Evolutionary conservation across 1,284 basidiomycete species (phyloP), one percentile per base, ranked within the genome.

Genomic region (Rhodotorula sp.): DNA sequence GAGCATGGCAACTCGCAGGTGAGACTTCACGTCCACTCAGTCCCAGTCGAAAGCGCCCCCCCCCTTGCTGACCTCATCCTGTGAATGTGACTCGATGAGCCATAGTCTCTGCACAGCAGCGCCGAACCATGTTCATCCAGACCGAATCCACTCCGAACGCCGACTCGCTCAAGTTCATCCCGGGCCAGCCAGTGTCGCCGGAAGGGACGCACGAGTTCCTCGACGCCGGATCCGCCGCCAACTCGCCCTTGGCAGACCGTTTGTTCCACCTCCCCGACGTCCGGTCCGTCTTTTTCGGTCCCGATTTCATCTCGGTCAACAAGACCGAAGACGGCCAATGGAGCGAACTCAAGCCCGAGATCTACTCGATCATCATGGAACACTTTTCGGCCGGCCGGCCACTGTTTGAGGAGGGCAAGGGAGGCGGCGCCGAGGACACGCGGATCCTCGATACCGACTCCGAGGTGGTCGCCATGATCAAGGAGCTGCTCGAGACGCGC

Each of bases 401-500:
- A 4, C 84, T 99, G 15, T 99, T 99, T 83, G 87, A 89, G 69
- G 82, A 83, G 30, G 77, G 72, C 10, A 59, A 67, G 42, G 86
- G 85, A 37, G 90, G 90, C 17, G 91, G 91, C 0, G 91, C 93
- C 6, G 91, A 94, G 81, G 96, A 99, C 81, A 98, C 95, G n/a
- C 86, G 87, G 67, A 96, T 99, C 74, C 84, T 98, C 51, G 95
- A 98, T 77, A 92, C 91, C 1, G 95, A 99, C 80, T 90, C 90
- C n/a, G 95, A 99, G 80, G 91, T 93, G 1, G 93, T 99, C 5
- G 96, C 93, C 20, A 99, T 99, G 95, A 95, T 99, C 79, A 99
- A 99, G 82, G 95, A 99, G 82, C 80, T 99, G 61, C 83, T 99
- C 67, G 95, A 98, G 80, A 98, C 95, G 0, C 84, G 95, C 10